Conservation (phyloP, 2,329 filamentous ascomycete genomes). For the Botryotinia calthae region DNA sequence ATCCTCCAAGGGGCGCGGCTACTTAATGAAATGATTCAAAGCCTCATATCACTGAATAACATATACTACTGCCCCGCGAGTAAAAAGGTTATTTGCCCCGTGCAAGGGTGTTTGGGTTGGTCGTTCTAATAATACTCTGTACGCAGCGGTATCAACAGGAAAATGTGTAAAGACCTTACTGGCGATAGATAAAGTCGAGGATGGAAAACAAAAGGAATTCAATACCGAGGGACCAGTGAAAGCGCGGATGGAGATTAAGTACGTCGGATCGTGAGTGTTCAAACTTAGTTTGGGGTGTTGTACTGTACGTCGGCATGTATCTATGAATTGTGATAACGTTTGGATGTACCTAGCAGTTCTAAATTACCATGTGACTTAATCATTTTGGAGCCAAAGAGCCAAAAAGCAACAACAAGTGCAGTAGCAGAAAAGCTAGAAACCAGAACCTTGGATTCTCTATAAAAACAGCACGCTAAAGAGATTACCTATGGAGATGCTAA, state of each 20-base stretch:
- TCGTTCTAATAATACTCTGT: neutral
- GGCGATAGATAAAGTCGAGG: neutral
- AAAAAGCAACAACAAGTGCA: neutral
- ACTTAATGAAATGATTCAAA: conserved; percentile 8
- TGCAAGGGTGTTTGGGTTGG: conserved; percentile 9
- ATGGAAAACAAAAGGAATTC: neutral
- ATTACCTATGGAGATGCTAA: neutral
- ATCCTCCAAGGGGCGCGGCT: conserved; percentile 10
- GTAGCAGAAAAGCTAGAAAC: neutral
- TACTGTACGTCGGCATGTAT: neutral
- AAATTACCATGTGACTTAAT: conserved; percentile 5
- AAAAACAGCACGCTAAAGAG: neutral
- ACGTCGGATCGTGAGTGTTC: neutral
- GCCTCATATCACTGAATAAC: conserved; percentile 16
- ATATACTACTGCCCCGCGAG: conserved; percentile 12
- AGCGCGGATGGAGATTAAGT: conserved; percentile 8
- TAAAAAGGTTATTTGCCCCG: conserved; percentile 11
- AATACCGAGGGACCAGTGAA: neutral
- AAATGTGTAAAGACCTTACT: neutral
- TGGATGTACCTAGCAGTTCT: neutral
- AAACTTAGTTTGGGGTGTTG: neutral
- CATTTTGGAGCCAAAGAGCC: neutral
- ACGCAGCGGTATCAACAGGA: neutral
- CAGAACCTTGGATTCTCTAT: neutral
- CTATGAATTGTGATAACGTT: neutral